Evolutionary conservation across 306 rosid species (phyloP).

Genomic region (Begonia loranthoides): DNA sequence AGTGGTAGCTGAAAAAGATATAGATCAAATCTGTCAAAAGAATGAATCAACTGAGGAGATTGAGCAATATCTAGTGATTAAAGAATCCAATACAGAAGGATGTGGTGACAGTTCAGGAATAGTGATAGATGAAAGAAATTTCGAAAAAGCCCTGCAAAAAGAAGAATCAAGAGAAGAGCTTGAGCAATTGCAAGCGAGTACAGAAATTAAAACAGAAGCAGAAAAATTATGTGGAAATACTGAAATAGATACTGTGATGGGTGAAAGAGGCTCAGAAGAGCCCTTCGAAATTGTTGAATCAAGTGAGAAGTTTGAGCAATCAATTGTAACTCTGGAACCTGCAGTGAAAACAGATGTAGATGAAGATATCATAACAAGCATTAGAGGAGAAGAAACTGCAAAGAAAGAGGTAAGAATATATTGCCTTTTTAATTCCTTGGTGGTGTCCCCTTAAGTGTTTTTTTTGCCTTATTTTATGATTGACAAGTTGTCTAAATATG

Average conservation of each 20-base stretch:
- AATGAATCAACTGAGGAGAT: background rate
- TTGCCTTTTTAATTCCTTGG: background rate
- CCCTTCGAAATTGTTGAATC: conserved; percentile 5
- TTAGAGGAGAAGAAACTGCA: conserved; percentile 6
- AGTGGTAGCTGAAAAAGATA: background rate
- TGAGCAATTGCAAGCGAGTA: too few relatives aligned
- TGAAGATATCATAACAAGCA: background rate
- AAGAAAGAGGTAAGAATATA: conserved; percentile 16
- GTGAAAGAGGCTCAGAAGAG: conserved; percentile 12
- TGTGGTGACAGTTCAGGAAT: background rate
- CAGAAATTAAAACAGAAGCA: too few relatives aligned
- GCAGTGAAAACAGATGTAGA: conserved; percentile 10
- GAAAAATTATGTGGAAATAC: background rate
- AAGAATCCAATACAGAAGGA: background rate
- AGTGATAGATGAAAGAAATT: background rate
- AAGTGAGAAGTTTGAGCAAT: too few relatives aligned
- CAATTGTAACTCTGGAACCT: too few relatives aligned
- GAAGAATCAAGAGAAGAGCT: conserved; percentile 4
- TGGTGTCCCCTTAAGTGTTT: background rate
- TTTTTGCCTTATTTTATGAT: background rate
- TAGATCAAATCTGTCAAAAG: background rate
- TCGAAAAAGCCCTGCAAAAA: background rate
- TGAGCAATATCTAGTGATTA: background rate
- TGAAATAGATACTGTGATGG: too few relatives aligned
- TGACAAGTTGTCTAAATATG: background rate